These are phyloP conservation scores for Salvia splendens DNA, from an alignment of 257 asterid species.

Conservation along the genomic window DNA sequence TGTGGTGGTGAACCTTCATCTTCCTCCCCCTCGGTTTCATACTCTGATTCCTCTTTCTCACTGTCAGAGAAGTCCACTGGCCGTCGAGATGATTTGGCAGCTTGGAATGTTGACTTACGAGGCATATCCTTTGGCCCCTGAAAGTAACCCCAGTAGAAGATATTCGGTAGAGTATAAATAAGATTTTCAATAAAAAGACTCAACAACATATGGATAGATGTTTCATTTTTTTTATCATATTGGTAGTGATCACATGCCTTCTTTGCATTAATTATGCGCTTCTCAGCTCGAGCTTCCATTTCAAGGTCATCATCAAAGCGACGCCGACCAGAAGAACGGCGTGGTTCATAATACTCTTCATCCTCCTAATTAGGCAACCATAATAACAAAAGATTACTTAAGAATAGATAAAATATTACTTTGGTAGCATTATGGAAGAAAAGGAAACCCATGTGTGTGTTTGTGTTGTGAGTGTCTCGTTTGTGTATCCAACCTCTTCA, in stretches of 20 bases:
- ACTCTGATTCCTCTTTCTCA: constrained; percentile 93
- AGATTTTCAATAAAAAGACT: constrained; percentile 11
- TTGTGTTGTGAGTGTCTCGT: no score
- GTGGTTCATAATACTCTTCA: constrained; percentile 77
- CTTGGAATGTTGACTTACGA: constrained; percentile 56
- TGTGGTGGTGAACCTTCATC: constrained; percentile 58
- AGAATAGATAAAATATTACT: not conserved
- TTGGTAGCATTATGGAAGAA: not conserved
- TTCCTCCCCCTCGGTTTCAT: constrained; percentile 93
- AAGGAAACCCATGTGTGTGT: not conserved
- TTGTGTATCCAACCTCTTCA: constrained; percentile 65
- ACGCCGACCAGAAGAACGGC: constrained; percentile 68
- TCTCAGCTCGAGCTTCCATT: constrained; percentile 92
- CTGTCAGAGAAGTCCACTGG: constrained; percentile 78
- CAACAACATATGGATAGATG: not conserved
- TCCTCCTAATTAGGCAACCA: constrained; percentile 61
- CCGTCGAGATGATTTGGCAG: constrained; percentile 66
- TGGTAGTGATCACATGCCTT: constrained; percentile 55
- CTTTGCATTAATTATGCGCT: constrained; percentile 89
- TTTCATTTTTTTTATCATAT: not conserved
- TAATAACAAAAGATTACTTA: constrained; percentile 19
- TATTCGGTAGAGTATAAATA: constrained; percentile 19
- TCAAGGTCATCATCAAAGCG: constrained; percentile 89
- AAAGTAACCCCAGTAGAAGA: constrained; percentile 24
- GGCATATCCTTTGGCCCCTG: constrained; percentile 68